Base-by-base conservation (phyloP, 768 basidiomycete species). In the Plicaturopsis crispa region DNA sequence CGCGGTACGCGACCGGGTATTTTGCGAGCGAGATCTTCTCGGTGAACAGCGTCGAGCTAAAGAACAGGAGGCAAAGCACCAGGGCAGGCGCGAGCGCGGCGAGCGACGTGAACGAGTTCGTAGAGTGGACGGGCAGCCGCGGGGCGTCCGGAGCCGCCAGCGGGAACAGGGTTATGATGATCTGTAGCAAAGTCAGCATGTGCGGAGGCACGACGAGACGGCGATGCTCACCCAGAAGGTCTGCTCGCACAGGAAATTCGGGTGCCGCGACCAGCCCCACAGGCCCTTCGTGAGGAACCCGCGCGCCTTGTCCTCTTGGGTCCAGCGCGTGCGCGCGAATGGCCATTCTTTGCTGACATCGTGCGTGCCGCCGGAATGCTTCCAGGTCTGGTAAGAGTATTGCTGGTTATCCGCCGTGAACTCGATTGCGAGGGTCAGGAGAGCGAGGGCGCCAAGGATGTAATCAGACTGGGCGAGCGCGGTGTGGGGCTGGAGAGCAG, bases 381-480 rank as follows among this genome's bases (percentile, higher is more conserved):
- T 97, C 60, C 79, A 84, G 0, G 73, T 73, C 46, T 89, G 86
- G 59, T 70, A 94, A 3, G 83, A 76, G 57, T 75, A 92, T 50
- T 97, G 94, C 55, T 92, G 88, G 48, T 93, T 91, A 57, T 98
- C 94, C 4, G 93, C 74, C 1, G 73, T 78, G 61, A 87, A 90
- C 54, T 98, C 93, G 24, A 78, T 45, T 2, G 62, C 68, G 32
- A 94, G 56, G 12, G 75, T 61, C 12, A 70, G 39, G 6, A 94
- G 59, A 3, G 81, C 78, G 4, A 81, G 53, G 0, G 57, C 48
- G 5, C 76, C 69, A 21, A 96, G 73, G 17, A 68, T 33, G 46
- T 73, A 71, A 50, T 97, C 93, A 5, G 80, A 73, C 1, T 54
- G 46, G 14, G 63, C 54, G 35, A 88, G 71, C 6, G 63, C 41